Base-by-base conservation (phyloP, 306 rosid species). In the Inga oerstediana region DNA sequence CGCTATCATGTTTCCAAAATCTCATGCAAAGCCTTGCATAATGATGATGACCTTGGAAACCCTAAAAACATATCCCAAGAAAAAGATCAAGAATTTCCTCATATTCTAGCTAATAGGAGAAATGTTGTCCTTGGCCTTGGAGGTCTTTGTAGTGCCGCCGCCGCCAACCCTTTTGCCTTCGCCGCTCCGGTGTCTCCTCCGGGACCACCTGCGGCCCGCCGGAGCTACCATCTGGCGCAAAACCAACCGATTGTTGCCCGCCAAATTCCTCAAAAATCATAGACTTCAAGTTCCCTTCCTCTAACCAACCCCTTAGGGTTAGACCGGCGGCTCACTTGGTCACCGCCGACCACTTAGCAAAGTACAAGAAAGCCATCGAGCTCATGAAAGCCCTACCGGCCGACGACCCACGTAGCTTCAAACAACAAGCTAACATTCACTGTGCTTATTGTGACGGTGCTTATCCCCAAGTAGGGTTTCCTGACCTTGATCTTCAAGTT, bases 361-460 rank as follows among this genome's bases (percentile, higher is more conserved):
- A 94, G 80, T 94, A 86, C 73, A 65, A 83, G 15, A 86, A 81
- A 56, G 98, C 97, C 74, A 2, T 89, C 4, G 83, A 86, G 24
- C 84, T 90, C 39, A 93, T 93, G 98, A 94, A 87, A 74, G 81
- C 87, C 0, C 89, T 94, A 2, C 98, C 98, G 0, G 76, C 81
- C 0, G 78, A 84, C 12, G 98, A 94, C 22, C 97, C 98, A 1
- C 91, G 97, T 7, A 94, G 44, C 72, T 94, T 94, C 79, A 83
- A 30, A 1, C 93, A 90, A 67, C 98, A 93, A 80, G 98, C 98
- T 5, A 82, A 88, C 4, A 24, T 91, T 16, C 98, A 93, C 22
- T 94, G 98, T 62, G 98, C 98, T 64, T 94, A 94, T 22, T 94
- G 98, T 76, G 88, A 94, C 34, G 97, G 97, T 20, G 97, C 93